A percentile compares a stretch with the other conserved stretches of the same genome.
Conservation (phyloP, 2,329 filamentous ascomycete genomes). For the Penicillium sp. region DNA sequence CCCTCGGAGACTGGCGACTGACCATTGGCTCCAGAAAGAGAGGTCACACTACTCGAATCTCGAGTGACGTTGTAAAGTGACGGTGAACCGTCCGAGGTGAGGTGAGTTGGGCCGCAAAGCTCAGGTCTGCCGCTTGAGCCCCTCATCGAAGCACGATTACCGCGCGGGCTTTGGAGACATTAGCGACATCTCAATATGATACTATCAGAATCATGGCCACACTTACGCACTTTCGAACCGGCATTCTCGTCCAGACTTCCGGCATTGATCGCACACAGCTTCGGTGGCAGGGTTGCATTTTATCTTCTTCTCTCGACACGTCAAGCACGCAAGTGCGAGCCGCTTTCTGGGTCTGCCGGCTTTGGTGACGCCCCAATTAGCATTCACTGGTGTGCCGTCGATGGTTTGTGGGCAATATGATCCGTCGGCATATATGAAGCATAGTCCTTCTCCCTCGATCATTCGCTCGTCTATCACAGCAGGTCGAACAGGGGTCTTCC, state of each 20-base stretch:
- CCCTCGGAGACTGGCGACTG: conserved; percentile 35
- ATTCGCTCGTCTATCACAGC: conserved; percentile 45
- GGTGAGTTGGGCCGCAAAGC: conserved; percentile 14
- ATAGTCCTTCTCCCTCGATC: conserved; percentile 74
- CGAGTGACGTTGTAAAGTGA: conserved; percentile 32
- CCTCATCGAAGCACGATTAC: conserved; percentile 31
- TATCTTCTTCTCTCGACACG: conserved; percentile 95
- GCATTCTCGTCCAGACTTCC: conserved; percentile 85
- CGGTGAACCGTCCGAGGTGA: conserved; percentile 23
- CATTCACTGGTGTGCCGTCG: conserved; percentile 83
- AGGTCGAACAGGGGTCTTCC: conserved; percentile 24
- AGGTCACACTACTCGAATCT: conserved; percentile 34
- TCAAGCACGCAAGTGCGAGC: conserved; percentile 87
- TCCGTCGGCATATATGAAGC: conserved; percentile 84
- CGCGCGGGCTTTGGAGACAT: conserved; percentile 32
- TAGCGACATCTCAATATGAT: conserved; percentile 3
- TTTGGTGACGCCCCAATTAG: conserved; percentile 91
- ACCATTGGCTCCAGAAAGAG: conserved; percentile 31
- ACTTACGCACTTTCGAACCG: conserved; percentile 84
- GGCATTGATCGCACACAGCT: conserved; percentile 75
- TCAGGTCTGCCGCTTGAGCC: conserved; percentile 25
- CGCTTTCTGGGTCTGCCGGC: conserved; percentile 91
- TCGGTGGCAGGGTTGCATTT: conserved; percentile 75
- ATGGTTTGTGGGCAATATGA: conserved; percentile 80
- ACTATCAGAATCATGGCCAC: background rate